Base-by-base conservation (phyloP, 1,284 basidiomycete species). In the Ustilago xerochloae region DNA sequence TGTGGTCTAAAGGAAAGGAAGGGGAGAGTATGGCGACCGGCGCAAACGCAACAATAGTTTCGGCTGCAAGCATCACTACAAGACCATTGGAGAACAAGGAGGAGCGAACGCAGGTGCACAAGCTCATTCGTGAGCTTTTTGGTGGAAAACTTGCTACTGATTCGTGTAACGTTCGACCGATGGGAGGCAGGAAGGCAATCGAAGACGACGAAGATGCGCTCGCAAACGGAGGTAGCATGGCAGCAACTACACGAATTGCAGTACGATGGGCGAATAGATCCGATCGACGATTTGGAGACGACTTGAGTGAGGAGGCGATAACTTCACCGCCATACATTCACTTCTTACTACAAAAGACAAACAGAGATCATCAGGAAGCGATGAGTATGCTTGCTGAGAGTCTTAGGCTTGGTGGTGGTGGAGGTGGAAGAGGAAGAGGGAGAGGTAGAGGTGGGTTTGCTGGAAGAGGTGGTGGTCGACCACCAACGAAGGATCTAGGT, bases 291-390 rank as follows among this genome's bases (percentile, higher is more conserved):
- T 47, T 33, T 0, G 75, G 52, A 84, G 87, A 45, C 82, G 87
- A 63, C 79, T 86, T 22, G 85, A 87, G 22, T 85, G 78, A 63
- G 39, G 83, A 71, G 85, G 88, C 69, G 85, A 87, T 43, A 77
- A 85, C 35, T 9, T 67, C 73, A 1, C 87, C 87, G 0, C 91
- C 91, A 0, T 99, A 93, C 84, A 94, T 99, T 64, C 94, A 98
- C 82, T 97, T 99, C 85, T 94, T 93, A 0, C 86, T 99, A 38
- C 96, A 97, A 84, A 99, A 99, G 86, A 93, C 94, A 16, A 99
- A 98, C 80, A 90, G 97, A 45, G 97, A 99, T 82, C 96, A 94
- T 3, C 94, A 97, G 84, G 97, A 99, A 81, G 94, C 93, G 1
- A 89, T 99, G 22, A 88, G 89, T 0, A 88, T 89, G 41, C 87